phyloP scores from a whole-genome alignment of 345 rosid species.

The Abelmoschus esculentus region DNA sequence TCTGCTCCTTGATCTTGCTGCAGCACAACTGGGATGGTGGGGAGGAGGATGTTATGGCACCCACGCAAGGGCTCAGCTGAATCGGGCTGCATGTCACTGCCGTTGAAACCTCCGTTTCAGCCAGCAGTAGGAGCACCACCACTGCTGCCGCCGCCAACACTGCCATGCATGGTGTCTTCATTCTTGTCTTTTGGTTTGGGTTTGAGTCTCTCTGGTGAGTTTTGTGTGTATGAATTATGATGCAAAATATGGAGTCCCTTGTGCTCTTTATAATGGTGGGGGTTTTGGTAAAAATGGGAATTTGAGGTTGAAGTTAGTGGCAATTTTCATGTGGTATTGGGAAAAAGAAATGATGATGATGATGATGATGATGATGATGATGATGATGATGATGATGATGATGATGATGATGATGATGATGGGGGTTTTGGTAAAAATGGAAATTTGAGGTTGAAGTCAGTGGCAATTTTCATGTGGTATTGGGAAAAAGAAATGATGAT shows the following conservation, averaged over 20 bases:
- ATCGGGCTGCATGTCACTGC: slow-evolving; percentile 75
- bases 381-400: too few species aligned
- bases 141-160: slow-evolving; percentile 21
- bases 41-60: slow-evolving; percentile 61
- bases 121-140: slow-evolving; percentile 39
- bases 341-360: too few species aligned
- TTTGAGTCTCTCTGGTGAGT: too few species aligned
- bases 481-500: too few species aligned
- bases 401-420: too few species aligned
- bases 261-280: slow-evolving; percentile 49
- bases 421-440: too few species aligned
- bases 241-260: slow-evolving; percentile 10
- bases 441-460: too few species aligned
- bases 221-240: background rate
- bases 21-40: slow-evolving; percentile 70
- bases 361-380: too few species aligned
- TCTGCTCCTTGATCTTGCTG: slow-evolving; percentile 68
- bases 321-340: too few species aligned
- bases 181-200: slow-evolving; percentile 3
- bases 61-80: slow-evolving; percentile 73
- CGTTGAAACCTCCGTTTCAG: slow-evolving; percentile 32
- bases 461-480: too few species aligned
- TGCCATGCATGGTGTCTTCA: slow-evolving; percentile 39
- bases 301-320: background rate
- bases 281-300: slow-evolving; percentile 8